Evolutionary conservation across 1,139 yeast species (phyloP).

Genomic region (Yarrowia galli): DNA sequence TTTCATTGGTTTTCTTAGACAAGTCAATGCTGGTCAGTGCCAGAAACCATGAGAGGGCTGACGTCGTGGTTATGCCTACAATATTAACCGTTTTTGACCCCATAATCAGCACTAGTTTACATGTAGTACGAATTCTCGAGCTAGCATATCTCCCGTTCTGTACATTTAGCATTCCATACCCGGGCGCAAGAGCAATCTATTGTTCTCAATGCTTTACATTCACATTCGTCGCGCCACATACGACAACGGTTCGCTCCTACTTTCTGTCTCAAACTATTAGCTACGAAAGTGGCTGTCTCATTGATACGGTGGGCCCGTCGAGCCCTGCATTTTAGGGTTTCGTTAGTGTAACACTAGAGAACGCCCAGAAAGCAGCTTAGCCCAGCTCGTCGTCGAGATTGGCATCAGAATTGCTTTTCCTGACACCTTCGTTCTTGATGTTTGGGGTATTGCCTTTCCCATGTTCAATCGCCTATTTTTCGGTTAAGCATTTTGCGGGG

Average conservation of each 20-base stretch:
- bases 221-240: not conserved
- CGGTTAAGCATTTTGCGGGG: conserved; percentile 20
- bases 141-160: not conserved
- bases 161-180: not conserved
- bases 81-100: not conserved
- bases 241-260: not conserved
- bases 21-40: too few species aligned
- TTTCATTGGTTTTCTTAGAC: not conserved
- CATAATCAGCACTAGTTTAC: not conserved
- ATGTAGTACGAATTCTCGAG: not conserved
- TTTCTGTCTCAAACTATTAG: not conserved
- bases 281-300: conserved; percentile 17
- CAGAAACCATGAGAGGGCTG: too few species aligned
- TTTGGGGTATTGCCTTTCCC: not conserved
- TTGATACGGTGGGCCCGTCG: conserved; percentile 14
- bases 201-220: not conserved
- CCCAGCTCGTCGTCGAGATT: not conserved
- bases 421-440: not conserved
- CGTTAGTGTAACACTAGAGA: not conserved
- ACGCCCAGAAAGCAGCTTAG: not conserved
- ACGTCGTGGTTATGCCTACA: too few species aligned
- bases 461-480: not conserved
- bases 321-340: conserved; percentile 5
- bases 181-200: not conserved
- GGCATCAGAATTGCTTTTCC: not conserved